Evolutionary conservation across 345 rosid genomes (phyloP).

Genomic region (Murraya koenigii): DNA sequence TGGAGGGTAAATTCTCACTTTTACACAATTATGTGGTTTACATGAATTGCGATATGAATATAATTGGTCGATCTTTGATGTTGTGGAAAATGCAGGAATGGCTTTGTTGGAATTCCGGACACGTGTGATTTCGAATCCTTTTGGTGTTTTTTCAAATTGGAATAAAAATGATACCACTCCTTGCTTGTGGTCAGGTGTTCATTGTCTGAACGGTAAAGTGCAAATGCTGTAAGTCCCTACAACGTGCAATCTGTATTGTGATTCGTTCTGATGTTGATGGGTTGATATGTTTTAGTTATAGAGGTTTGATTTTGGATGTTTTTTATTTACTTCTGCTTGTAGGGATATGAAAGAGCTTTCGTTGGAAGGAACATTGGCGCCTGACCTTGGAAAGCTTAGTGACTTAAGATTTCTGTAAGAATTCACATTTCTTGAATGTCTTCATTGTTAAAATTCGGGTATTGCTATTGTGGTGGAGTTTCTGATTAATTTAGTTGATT

Average conservation of each 20-base stretch:
- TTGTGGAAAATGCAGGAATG: slow-evolving; percentile 47
- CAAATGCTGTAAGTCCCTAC: slow-evolving; percentile 64
- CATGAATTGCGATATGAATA: background rate
- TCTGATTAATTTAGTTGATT: background rate
- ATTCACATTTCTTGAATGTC: background rate
- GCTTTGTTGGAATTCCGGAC: slow-evolving; percentile 64
- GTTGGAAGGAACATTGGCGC: slow-evolving; percentile 68
- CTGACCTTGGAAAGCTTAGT: slow-evolving; percentile 66
- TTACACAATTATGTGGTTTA: slow-evolving; percentile 2
- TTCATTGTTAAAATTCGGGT: background rate
- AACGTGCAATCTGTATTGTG: background rate
- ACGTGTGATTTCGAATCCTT: slow-evolving; percentile 64
- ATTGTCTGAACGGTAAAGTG: slow-evolving; percentile 66
- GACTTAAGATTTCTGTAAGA: slow-evolving; percentile 75
- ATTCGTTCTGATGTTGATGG: background rate
- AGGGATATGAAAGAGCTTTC: slow-evolving; percentile 67
- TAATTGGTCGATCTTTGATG: background rate
- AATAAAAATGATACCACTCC: slow-evolving; percentile 42
- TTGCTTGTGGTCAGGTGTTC: slow-evolving; percentile 77
- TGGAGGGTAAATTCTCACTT: slow-evolving; percentile 51
- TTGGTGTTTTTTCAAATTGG: slow-evolving; percentile 70
- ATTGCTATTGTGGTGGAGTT: background rate
- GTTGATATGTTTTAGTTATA: background rate
- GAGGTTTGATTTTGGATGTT: background rate
- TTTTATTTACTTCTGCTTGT: slow-evolving; percentile 16